Base-by-base conservation (phyloP, 192 early-diverging fungal genomes). In the Podila clonocystis region DNA sequence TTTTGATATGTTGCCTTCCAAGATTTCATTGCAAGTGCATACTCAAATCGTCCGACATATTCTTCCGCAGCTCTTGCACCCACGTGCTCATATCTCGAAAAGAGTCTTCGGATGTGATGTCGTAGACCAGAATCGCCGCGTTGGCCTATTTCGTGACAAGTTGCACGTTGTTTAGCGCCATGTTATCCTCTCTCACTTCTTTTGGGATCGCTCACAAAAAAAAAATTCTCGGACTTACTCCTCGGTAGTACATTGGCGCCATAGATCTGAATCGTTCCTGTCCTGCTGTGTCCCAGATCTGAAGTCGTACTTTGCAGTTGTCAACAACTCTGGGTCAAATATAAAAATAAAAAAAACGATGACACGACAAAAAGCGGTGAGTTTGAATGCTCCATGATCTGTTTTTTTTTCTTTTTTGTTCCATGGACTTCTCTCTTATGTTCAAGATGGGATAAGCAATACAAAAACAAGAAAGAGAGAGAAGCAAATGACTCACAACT, bases 261-360 rank as follows among this genome's bases (percentile, higher is more conserved):
- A 93, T 92, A 59, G 92, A 89, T 58, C 92, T 86, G 84, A 93
- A 93, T 30, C 92, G 87, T 80, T 92, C 92, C 68, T 91, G 88
- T n/a, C 90, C 90, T 29, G 90, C 88, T 30, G 89, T 91, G 71
- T 91, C 90, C 90, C 93, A 94, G 57, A 94, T 92, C 78, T 94
- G 93, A 36, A 94, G 86, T 57, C 91, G 82, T 75, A 91, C 91
- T 83, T 91, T 92, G 82, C 91, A 94, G 60, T 90, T 89, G 63
- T 94, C 92, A 22, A 92, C 86, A 60, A 84, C 82, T 41, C 89
- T 90, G 65, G 13, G 41, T 45, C 13, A 2, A 45, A 45, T 17
- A 45, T 45, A 29, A 36, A 41, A 33, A 19, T 19, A 33, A 29
- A 36, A 41, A 33, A 19, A 24, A 33, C 5, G 41, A 45, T 45